These are phyloP conservation scores for Pseudopithomyces maydicus DNA, from an alignment of 2,329 filamentous ascomycete genomes.

Conservation along the genomic window DNA sequence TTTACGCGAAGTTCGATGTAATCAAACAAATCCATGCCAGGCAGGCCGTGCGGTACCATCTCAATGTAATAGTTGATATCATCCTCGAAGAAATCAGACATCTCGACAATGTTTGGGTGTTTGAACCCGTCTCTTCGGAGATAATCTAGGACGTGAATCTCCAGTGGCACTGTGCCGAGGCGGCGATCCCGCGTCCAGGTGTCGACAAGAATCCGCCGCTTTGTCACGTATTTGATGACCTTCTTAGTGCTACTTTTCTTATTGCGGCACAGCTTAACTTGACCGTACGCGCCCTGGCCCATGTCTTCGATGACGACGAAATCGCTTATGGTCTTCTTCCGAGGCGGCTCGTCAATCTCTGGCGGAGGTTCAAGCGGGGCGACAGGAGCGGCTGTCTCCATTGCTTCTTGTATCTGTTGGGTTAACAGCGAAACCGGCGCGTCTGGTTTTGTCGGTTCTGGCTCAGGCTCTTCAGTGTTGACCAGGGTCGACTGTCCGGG, in stretches of 20 bases:
- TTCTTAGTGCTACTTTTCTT: constrained; percentile 77
- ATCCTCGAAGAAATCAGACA: constrained; percentile 75
- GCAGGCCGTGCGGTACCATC: constrained; percentile 92
- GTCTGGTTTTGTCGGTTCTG: constrained; percentile 38
- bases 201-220: constrained; percentile 93
- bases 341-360: constrained; percentile 25
- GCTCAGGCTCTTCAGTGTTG: constrained; percentile 43
- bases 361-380: constrained; percentile 34
- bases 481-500: constrained; percentile 67
- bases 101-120: constrained; percentile 70
- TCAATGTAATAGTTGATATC: constrained; percentile 97
- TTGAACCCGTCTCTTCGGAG: constrained; percentile 73
- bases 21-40: constrained; percentile 98
- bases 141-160: constrained; percentile 96
- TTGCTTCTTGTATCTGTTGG: constrained; percentile 57
- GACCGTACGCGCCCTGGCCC: constrained; percentile 96
- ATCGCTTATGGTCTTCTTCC: constrained; percentile 85
- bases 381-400: constrained; percentile 51
- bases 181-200: constrained; percentile 96
- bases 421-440: constrained; percentile 54
- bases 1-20: constrained; percentile 96
- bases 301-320: constrained; percentile 96
- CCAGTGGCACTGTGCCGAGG: constrained; percentile 90
- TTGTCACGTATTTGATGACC: constrained; percentile 97
- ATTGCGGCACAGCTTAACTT: constrained; percentile 92